Evolutionary conservation across 805 yeast species (phyloP).

Genomic region (Hyphopichia homilentoma): DNA sequence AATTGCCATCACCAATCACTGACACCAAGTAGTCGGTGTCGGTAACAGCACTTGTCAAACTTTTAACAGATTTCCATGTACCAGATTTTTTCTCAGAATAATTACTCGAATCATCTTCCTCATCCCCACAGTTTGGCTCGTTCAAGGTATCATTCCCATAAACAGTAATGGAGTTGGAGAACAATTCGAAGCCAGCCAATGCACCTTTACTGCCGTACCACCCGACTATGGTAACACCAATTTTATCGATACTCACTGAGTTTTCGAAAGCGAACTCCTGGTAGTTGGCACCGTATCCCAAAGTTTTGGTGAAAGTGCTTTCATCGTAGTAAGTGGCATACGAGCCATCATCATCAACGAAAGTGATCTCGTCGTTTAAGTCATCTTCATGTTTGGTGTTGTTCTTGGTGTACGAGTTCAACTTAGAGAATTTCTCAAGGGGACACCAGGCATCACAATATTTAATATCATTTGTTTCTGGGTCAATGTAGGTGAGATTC

Average conservation of each 20-base stretch:
- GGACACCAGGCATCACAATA: conserved; percentile 93
- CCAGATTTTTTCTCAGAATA: conserved; percentile 24
- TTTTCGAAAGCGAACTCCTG: conserved; percentile 85
- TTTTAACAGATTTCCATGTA: conserved; percentile 22
- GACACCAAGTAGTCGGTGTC: conserved; percentile 34
- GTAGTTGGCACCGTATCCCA: conserved; percentile 47
- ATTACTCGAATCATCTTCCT: conserved; percentile 18
- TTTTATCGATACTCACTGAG: conserved; percentile 51
- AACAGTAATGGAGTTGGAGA: conserved; percentile 53
- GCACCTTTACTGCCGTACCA: conserved; percentile 71
- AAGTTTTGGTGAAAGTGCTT: conserved; percentile 27
- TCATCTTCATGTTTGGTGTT: conserved; percentile 22
- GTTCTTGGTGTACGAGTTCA: conserved; percentile 24
- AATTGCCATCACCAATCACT: conserved; percentile 13
- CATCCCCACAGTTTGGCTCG: conserved; percentile 53
- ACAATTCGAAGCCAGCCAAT: conserved; percentile 69
- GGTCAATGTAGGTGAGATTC: conserved; percentile 86
- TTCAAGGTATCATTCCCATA: conserved; percentile 77
- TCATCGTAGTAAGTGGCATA: conserved; percentile 33
- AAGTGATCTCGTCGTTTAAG: conserved; percentile 23
- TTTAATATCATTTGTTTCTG: conserved; percentile 50
- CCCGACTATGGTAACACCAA: conserved; percentile 61
- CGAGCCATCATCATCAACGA: conserved; percentile 31
- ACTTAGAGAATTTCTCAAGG: conserved; percentile 38
- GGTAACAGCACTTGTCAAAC: conserved; percentile 26